Evolutionary conservation across 78 protist species (phyloP).

Genomic region (Dictyostelium intermedium): DNA sequence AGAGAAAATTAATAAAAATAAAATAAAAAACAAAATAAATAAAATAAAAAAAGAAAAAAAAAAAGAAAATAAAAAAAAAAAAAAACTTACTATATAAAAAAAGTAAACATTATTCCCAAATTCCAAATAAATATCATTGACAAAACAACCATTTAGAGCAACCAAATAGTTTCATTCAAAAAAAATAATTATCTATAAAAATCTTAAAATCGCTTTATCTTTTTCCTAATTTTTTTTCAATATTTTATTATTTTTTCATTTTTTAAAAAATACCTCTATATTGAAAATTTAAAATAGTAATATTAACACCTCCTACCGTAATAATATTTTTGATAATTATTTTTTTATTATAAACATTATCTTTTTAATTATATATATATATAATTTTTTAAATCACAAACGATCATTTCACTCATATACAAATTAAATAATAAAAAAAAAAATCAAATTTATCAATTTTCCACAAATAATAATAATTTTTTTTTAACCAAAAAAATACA

Average conservation of each 20-base stretch:
- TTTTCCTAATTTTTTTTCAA: neutral
- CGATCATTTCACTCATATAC: neutral
- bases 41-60: neutral
- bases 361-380: neutral
- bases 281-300: too few relatives aligned
- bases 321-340: too few relatives aligned
- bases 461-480: neutral
- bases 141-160: neutral
- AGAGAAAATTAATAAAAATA: neutral
- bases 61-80: neutral
- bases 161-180: neutral
- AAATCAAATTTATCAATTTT: neutral
- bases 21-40: neutral
- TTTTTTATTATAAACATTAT: too few relatives aligned
- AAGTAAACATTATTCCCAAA: neutral
- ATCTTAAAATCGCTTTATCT: neutral
- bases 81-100: neutral
- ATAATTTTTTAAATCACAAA: neutral
- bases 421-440: too few relatives aligned
- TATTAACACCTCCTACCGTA: neutral
- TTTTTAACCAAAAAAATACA: neutral
- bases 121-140: neutral
- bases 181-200: neutral
- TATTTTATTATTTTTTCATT: neutral
- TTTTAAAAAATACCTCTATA: neutral